Evolutionary conservation across 345 rosid species (phyloP).

Genomic region (Syzygium aromaticum): DNA sequence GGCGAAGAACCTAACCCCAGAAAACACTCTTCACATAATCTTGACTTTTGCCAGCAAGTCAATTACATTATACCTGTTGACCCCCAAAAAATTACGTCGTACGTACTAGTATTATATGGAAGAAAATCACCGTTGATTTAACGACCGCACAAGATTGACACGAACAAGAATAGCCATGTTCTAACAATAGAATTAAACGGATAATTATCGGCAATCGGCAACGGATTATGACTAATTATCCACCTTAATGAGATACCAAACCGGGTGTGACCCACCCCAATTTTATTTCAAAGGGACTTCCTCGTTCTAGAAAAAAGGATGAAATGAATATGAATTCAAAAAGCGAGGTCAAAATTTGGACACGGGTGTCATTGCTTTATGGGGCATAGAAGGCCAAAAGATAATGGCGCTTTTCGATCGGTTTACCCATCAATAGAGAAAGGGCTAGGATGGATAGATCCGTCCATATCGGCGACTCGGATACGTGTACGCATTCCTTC

Average conservation of each 20-base stretch:
- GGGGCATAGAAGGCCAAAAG: background rate
- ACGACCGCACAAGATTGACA: background rate
- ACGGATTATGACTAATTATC: background rate
- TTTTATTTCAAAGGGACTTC: background rate
- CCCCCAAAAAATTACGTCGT: too few species aligned
- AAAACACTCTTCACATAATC: background rate
- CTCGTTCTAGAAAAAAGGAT: background rate
- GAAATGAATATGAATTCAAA: rapidly evolving
- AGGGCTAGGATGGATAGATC: background rate
- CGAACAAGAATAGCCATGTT: background rate
- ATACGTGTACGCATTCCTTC: background rate
- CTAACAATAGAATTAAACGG: background rate
- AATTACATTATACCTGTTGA: background rate
- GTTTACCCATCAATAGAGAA: background rate
- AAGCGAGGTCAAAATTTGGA: background rate
- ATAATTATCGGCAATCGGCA: background rate
- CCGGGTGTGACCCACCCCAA: background rate
- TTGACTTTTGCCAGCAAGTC: background rate
- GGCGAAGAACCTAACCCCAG: background rate
- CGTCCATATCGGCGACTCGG: background rate
- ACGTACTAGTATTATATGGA: background rate
- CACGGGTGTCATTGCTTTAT: background rate
- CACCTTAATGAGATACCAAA: background rate
- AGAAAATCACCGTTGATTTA: too few species aligned
- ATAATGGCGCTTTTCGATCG: background rate